Conservation (phyloP, 2,329 filamentous ascomycete species). For the Nigrospora osmanthi region DNA sequence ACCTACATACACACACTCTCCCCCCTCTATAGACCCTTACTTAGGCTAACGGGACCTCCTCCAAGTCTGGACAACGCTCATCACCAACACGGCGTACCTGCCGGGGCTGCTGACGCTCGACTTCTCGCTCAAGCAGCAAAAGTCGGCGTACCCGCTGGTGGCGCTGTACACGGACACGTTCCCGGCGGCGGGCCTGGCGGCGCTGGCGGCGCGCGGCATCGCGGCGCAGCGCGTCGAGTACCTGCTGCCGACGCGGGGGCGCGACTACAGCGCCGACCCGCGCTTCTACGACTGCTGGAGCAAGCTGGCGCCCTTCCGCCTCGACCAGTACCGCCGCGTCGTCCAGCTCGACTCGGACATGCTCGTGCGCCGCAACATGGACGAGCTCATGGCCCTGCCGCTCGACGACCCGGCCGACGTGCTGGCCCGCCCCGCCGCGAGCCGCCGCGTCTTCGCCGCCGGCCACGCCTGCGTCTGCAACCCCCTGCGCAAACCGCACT, state of each 20-base stretch:
- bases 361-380: constrained; percentile 78
- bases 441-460: constrained; percentile 68
- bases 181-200: constrained; percentile 58
- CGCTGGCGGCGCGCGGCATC: constrained; percentile 63
- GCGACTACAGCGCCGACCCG: constrained; percentile 66
- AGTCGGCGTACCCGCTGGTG: constrained; percentile 68
- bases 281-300: constrained; percentile 89
- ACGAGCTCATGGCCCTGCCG: constrained; percentile 79
- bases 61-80: constrained; percentile 81
- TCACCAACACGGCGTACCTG: constrained; percentile 78
- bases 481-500: constrained; percentile 69
- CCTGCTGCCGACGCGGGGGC: constrained; percentile 58
- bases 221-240: constrained; percentile 63
- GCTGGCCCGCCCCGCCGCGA: constrained; percentile 20
- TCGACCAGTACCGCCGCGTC: constrained; percentile 69
- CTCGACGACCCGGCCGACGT: constrained; percentile 47
- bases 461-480: constrained; percentile 84
- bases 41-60: background rate
- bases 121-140: constrained; percentile 59
- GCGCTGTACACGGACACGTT: constrained; percentile 78
- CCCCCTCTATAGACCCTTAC: too few species aligned
- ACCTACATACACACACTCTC: too few species aligned
- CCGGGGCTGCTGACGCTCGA: constrained; percentile 76
- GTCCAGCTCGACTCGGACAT: constrained; percentile 87
- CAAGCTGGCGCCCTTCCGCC: constrained; percentile 72